Evolutionary conservation across 441 rosid genomes (phyloP).

Genomic region (Omphalea diandra): DNA sequence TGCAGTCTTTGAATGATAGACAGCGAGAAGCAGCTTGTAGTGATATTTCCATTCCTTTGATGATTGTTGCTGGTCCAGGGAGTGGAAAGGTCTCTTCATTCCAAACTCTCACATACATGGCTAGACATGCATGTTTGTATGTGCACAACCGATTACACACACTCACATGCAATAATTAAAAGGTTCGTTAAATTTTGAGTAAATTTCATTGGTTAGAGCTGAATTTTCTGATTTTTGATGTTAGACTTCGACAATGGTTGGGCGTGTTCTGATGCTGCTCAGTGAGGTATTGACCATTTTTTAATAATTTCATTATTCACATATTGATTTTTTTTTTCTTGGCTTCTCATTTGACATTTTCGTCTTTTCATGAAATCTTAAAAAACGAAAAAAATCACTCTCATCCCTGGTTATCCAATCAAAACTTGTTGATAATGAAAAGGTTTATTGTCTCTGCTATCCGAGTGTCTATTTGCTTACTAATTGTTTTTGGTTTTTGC

Average conservation of each 20-base stretch:
- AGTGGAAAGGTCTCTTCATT: slow-evolving; percentile 75
- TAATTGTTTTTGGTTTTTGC: slow-evolving; percentile 10
- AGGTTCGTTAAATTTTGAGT: slow-evolving; percentile 8
- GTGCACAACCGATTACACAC: background rate
- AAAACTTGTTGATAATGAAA: background rate
- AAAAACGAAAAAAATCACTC: too few relatives aligned
- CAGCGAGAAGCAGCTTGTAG: slow-evolving; percentile 87
- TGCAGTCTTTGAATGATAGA: slow-evolving; percentile 71
- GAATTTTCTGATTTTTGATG: slow-evolving; percentile 30
- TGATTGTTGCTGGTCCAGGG: slow-evolving; percentile 98
- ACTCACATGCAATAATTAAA: slow-evolving; percentile 3
- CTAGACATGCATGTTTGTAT: background rate
- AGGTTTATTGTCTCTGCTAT: background rate
- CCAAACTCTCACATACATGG: background rate
- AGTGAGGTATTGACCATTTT: slow-evolving; percentile 52
- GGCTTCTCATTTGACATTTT: background rate
- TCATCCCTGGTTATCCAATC: background rate
- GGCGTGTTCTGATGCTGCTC: slow-evolving; percentile 77
- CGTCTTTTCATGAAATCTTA: background rate
- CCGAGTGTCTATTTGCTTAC: background rate
- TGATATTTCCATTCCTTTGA: slow-evolving; percentile 69
- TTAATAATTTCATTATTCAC: slow-evolving; percentile 15
- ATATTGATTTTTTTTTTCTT: slow-evolving; percentile 14
- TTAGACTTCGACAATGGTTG: slow-evolving; percentile 98
- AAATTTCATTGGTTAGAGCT: slow-evolving; percentile 20